phyloP scores from a whole-genome alignment of 176 grass and related monocot genomes.

The Olyra latifolia region DNA sequence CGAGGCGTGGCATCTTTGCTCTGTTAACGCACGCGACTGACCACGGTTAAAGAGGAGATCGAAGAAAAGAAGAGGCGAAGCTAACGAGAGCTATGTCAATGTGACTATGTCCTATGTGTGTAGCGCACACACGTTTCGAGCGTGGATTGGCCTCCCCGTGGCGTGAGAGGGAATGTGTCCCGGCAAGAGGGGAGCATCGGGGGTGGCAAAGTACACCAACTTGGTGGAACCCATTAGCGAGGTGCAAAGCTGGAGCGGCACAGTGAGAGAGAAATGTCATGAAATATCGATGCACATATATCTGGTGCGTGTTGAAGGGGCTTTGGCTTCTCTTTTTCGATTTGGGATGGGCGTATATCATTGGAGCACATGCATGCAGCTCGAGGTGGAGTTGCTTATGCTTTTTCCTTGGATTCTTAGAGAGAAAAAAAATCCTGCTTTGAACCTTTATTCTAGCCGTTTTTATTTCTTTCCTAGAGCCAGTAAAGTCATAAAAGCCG shows the following conservation, averaged over 20 bases:
- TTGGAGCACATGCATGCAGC: not conserved
- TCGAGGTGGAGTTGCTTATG: not conserved
- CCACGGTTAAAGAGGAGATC: not conserved
- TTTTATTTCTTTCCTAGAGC: too few species aligned
- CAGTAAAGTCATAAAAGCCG: too few species aligned
- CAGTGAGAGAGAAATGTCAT: not conserved
- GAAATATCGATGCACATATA: not conserved
- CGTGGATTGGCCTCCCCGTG: constrained; percentile 5
- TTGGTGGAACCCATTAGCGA: not conserved
- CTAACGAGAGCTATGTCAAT: too few species aligned
- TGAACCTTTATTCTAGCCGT: too few species aligned
- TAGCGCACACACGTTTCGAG: constrained; percentile 28
- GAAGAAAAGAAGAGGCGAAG: not conserved
- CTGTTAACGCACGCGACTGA: constrained; percentile 5
- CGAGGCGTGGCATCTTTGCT: not conserved
- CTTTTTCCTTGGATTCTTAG: not conserved
- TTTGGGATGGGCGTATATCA: not conserved
- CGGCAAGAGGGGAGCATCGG: not conserved
- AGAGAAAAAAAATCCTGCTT: not conserved
- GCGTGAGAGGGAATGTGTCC: not conserved
- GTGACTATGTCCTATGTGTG: too few species aligned
- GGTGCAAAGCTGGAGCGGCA: not conserved
- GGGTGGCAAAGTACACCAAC: not conserved
- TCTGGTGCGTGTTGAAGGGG: not conserved
- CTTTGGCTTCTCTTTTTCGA: not conserved